Conservation (phyloP, 2,329 filamentous ascomycete species). For the Whalleya microplaca region DNA sequence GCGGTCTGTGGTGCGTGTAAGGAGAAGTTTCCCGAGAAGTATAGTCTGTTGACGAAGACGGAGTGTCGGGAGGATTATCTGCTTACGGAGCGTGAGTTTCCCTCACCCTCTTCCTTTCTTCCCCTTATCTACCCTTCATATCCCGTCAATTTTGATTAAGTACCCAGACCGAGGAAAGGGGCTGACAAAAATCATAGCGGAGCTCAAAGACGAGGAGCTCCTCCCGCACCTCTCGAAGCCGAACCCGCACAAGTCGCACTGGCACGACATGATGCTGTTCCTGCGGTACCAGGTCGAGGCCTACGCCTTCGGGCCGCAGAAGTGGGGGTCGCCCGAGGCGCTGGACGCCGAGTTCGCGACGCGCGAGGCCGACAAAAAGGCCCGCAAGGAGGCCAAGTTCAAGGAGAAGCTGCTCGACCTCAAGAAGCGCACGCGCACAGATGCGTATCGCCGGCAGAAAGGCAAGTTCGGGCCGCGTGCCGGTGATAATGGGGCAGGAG, state of each 20-base stretch:
- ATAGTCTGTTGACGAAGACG: conserved; percentile 94
- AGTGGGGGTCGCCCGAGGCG: conserved; percentile 88
- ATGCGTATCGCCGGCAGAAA: conserved; percentile 78
- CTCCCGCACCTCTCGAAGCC: conserved; percentile 86
- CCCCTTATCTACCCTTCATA: background rate
- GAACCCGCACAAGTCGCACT: conserved; percentile 94
- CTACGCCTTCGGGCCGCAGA: conserved; percentile 83
- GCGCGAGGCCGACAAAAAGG: conserved; percentile 78
- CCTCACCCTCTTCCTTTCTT: background rate
- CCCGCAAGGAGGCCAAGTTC: conserved; percentile 88
- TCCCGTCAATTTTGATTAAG: background rate
- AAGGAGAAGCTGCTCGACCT: conserved; percentile 84
- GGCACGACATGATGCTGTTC: conserved; percentile 99
- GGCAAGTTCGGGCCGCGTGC: conserved; percentile 56
- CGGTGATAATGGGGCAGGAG: conserved; percentile 47
- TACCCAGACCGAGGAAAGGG: background rate
- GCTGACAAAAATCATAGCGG: conserved; percentile 56
- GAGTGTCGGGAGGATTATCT: conserved; percentile 96
- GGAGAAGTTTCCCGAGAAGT: conserved; percentile 87
- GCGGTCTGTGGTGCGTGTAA: conserved; percentile 84
- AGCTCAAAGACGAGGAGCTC: conserved; percentile 85
- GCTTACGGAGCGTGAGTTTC: conserved; percentile 78
- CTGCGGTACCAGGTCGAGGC: conserved; percentile 92
- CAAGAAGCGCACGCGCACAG: conserved; percentile 91
- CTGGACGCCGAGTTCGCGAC: conserved; percentile 87